Evolutionary conservation across 495 filamentous ascomycete species (phyloP).

Genomic region (Penicillium crystallinum): DNA sequence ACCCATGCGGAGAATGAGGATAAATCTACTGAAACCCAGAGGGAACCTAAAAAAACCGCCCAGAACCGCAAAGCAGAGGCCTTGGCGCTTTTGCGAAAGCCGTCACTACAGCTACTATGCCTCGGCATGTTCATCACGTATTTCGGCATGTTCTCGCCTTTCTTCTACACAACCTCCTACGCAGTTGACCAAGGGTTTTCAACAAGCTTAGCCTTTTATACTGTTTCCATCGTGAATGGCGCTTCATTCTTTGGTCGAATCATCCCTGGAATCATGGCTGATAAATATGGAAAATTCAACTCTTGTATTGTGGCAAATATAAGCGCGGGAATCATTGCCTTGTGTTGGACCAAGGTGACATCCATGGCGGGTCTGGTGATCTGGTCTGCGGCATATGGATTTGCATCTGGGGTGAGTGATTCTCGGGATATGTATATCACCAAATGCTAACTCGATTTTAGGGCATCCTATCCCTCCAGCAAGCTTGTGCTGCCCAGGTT

Average conservation of each 20-base stretch:
- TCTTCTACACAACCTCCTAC: conserved; percentile 40
- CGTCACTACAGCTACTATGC: conserved; percentile 44
- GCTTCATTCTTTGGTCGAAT: conserved; percentile 40
- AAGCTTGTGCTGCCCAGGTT: conserved; percentile 38
- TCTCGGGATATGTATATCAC: not conserved
- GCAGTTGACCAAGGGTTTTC: conserved; percentile 33
- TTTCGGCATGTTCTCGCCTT: conserved; percentile 46
- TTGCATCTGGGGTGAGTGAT: conserved; percentile 34
- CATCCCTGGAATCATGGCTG: conserved; percentile 54
- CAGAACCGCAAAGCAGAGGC: conserved; percentile 12
- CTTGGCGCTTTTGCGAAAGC: conserved; percentile 20
- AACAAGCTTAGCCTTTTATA: conserved; percentile 33
- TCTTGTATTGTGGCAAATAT: conserved; percentile 54
- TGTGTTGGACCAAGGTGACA: conserved; percentile 36
- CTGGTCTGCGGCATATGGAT: conserved; percentile 35
- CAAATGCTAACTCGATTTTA: conserved; percentile 6
- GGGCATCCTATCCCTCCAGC: conserved; percentile 39
- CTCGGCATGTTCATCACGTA: conserved; percentile 37
- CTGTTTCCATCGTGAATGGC: conserved; percentile 44
- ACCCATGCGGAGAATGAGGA: not conserved
- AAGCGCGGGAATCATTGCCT: conserved; percentile 46
- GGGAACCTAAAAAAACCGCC: not conserved
- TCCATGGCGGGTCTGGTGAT: conserved; percentile 32
- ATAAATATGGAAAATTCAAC: conserved; percentile 67
- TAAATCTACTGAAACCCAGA: not conserved